Base-by-base conservation (phyloP, 495 filamentous ascomycete species). In the Letharia columbiana region DNA sequence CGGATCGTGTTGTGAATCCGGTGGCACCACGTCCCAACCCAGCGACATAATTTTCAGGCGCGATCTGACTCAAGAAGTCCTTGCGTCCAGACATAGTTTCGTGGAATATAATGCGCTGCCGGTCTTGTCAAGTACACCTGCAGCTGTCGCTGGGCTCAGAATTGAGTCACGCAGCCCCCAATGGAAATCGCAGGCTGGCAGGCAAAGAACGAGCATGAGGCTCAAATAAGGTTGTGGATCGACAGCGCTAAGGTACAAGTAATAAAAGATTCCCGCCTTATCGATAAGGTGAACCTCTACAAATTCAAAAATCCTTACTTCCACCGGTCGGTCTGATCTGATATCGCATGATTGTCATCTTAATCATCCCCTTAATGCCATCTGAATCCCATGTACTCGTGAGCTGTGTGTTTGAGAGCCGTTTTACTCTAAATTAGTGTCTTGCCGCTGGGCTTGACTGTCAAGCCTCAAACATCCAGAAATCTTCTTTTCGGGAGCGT, bases 41-140 rank as follows among this genome's bases (percentile, higher is more conserved):
- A 54, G 94, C 94, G 52, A 99, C 95, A 71, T 99, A 99, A 78
- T 98, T 99, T 72, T 96, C 94, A 35, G 94, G 94, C 65, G 94
- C 94, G 41, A 86, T 86, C 76, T 96, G 91, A 75, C 83, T 89
- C 44, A 98, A 79, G 71, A 98, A 99, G 76, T 97, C 92, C 73
- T 92, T 90, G 78, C 90, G 86, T 63, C 81, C 82, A 64, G 88
- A 86, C 73, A 73, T 73, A 11, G 15, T 12, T 28, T 45, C 12
- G 31, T 10, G 18, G 20, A 40, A 28, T 4, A 13, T 4, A 62
- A 20, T 28, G 5, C 4, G 31, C 6, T 57, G 17, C 7, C 17
- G 33, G 49, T 2, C 9, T 57, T 18, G 7, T 57, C 8, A 35
- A 4, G 11, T 31, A 33, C 3, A 28, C 1, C 10, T 50, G 47